Percentiles rank a stretch among this genome's conserved stretches.
These are phyloP conservation scores for Boletellus emodensis DNA, from an alignment of 768 basidiomycete genomes.

Conservation along the genomic window DNA sequence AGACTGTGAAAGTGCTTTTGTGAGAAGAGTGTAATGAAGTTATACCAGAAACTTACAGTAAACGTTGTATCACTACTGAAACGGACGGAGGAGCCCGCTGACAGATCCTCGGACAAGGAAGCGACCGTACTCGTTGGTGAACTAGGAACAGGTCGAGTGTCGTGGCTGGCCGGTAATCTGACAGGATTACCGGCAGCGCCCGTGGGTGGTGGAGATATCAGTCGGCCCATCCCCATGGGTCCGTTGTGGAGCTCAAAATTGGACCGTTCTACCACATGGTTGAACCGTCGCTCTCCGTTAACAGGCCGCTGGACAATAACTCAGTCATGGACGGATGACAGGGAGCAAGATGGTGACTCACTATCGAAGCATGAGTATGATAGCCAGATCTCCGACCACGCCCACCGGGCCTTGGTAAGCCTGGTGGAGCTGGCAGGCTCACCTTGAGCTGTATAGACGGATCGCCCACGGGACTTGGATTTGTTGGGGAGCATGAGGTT, in stretches of 20 bases:
- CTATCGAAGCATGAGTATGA: not conserved
- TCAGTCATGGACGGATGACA: not conserved
- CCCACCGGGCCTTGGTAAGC: not conserved
- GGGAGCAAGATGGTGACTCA: not conserved
- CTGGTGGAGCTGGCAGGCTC: not conserved
- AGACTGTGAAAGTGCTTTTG: conserved; percentile 9
- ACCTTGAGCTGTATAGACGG: not conserved
- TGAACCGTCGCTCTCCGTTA: not conserved
- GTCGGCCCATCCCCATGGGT: not conserved
- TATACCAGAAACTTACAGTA: conserved; percentile 10
- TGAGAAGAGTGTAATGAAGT: not conserved
- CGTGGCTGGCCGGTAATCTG: conserved; percentile 4
- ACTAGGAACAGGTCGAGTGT: not conserved
- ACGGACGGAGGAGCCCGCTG: conserved; percentile 5
- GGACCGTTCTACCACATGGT: not conserved
- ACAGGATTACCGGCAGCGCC: not conserved
- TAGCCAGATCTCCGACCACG: not conserved
- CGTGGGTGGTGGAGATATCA: conserved; percentile 6
- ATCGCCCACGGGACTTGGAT: not conserved
- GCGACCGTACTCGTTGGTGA: conserved; percentile 12
- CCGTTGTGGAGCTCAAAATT: conserved; percentile 7
- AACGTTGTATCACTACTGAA: conserved; percentile 17
- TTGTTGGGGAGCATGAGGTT: not conserved
- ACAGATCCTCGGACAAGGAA: conserved; percentile 19
- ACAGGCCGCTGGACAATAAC: conserved; percentile 2